Percentiles rank a stretch among this genome's conserved stretches.
These are phyloP conservation scores for Hypoxylon sp. DNA, from an alignment of 2,329 filamentous ascomycete genomes.

Conservation along the genomic window DNA sequence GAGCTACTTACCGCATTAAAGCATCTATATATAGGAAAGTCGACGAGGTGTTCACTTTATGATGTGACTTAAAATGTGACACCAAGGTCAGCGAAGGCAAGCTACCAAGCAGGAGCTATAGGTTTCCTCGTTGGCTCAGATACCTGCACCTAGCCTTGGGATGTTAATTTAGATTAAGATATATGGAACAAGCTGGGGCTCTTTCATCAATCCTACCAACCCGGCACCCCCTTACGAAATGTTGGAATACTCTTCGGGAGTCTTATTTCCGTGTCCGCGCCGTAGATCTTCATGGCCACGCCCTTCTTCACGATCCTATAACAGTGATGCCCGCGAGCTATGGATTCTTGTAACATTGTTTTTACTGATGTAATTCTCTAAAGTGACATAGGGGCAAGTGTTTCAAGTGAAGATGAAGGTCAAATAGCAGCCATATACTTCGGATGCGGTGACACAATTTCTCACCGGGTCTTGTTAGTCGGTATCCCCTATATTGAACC, in stretches of 20 bases:
- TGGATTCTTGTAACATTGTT: background rate
- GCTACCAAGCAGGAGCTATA: background rate
- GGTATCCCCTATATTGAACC: slow-evolving; percentile 1
- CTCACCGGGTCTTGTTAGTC: background rate
- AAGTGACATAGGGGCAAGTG: slow-evolving; percentile 18
- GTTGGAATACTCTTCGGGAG: background rate
- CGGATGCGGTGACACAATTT: background rate
- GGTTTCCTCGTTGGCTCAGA: background rate
- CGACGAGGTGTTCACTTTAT: background rate
- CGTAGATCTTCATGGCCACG: slow-evolving; percentile 7
- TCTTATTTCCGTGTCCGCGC: slow-evolving; percentile 18
- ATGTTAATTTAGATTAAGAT: slow-evolving; percentile 13
- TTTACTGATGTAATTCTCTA: slow-evolving; percentile 6
- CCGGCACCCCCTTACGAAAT: background rate
- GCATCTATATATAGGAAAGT: background rate
- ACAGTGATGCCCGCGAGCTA: background rate
- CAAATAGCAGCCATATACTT: background rate
- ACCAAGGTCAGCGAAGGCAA: background rate
- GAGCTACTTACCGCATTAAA: slow-evolving; percentile 1
- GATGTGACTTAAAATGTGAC: background rate
- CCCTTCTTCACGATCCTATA: slow-evolving; percentile 2
- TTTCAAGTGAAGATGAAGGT: slow-evolving; percentile 15
- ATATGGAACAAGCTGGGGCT: slow-evolving; percentile 3
- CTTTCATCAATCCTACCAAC: background rate
- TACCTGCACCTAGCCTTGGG: background rate